Conservation (phyloP, 2,329 filamentous ascomycete genomes). For the Scedosporium minutisporum region DNA sequence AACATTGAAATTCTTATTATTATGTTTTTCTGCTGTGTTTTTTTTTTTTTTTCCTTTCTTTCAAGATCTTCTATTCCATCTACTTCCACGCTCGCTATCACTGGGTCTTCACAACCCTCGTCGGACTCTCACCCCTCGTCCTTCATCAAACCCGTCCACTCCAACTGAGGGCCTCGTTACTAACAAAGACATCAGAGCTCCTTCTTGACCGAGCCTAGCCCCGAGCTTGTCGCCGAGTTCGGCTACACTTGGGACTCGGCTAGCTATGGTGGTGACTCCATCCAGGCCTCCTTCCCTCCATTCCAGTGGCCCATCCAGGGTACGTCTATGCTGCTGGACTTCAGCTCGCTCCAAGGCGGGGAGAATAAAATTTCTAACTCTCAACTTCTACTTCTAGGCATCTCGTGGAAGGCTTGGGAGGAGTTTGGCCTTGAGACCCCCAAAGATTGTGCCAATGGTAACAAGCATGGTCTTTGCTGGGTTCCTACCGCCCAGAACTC, state of each 20-base stretch:
- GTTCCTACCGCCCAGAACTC: slow-evolving; percentile 20
- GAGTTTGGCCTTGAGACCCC: slow-evolving; percentile 16
- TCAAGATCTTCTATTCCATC: too few relatives aligned
- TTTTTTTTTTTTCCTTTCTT: too few relatives aligned
- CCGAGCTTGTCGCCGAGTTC: slow-evolving; percentile 16
- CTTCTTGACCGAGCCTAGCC: slow-evolving; percentile 13
- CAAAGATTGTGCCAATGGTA: slow-evolving; percentile 16
- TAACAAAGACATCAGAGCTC: slow-evolving; percentile 5
- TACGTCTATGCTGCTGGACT: slow-evolving; percentile 4
- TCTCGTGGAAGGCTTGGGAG: slow-evolving; percentile 12
- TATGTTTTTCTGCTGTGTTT: too few relatives aligned
- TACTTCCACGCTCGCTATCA: too few relatives aligned
- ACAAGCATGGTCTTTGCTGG: slow-evolving; percentile 23
- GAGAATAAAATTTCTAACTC: not conserved
- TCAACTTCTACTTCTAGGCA: slow-evolving; percentile 1
- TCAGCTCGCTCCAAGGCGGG: not conserved
- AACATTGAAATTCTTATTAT: not conserved
- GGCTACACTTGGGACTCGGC: slow-evolving; percentile 22
- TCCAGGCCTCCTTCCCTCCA: slow-evolving; percentile 21
- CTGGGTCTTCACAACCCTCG: not conserved
- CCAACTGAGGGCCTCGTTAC: not conserved
- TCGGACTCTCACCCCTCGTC: not conserved
- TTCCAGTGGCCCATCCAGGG: slow-evolving; percentile 21
- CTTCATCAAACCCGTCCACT: not conserved
- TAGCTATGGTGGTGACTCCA: slow-evolving; percentile 21